These are phyloP conservation scores for Coniochaeta ligniaria DNA, from an alignment of 2,329 filamentous ascomycete genomes.

Conservation along the genomic window DNA sequence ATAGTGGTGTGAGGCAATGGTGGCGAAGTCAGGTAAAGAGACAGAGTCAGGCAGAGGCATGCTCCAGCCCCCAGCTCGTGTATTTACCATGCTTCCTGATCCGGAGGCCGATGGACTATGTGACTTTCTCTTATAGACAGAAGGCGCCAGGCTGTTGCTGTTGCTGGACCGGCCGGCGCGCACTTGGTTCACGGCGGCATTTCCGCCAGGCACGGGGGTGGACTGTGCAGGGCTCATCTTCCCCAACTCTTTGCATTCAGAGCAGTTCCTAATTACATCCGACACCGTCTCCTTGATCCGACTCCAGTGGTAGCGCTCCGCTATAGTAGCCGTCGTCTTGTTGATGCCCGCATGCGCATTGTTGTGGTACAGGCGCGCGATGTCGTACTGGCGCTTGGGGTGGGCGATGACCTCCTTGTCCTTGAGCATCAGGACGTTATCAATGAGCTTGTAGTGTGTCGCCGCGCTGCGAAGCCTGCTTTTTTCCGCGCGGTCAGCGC, in stretches of 20 bases:
- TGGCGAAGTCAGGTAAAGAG: constrained; percentile 17
- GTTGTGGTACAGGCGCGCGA: constrained; percentile 71
- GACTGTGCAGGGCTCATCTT: constrained; percentile 34
- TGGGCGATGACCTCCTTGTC: constrained; percentile 96
- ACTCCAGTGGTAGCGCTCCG: constrained; percentile 94
- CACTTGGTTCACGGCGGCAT: not conserved
- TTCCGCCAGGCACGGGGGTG: constrained; percentile 2
- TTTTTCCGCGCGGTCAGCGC: constrained; percentile 92
- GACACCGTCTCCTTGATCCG: constrained; percentile 96
- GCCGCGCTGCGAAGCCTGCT: constrained; percentile 87
- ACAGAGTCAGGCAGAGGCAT: constrained; percentile 8
- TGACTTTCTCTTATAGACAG: constrained; percentile 12
- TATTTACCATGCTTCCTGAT: constrained; percentile 4
- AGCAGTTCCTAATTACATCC: constrained; percentile 86
- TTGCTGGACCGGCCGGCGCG: not conserved
- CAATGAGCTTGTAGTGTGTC: constrained; percentile 84
- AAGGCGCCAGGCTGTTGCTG: not conserved
- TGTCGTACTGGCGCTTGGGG: constrained; percentile 82
- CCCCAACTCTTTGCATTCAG: constrained; percentile 76
- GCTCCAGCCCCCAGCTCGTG: not conserved
- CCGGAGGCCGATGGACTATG: constrained; percentile 10
- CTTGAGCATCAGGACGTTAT: constrained; percentile 84
- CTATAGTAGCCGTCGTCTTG: constrained; percentile 91
- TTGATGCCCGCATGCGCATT: constrained; percentile 87
- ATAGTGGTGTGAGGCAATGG: constrained; percentile 30